Evolutionary conservation across 2,329 filamentous ascomycete genomes (phyloP).

Genomic region (Microcyclospora tardicrescens): DNA sequence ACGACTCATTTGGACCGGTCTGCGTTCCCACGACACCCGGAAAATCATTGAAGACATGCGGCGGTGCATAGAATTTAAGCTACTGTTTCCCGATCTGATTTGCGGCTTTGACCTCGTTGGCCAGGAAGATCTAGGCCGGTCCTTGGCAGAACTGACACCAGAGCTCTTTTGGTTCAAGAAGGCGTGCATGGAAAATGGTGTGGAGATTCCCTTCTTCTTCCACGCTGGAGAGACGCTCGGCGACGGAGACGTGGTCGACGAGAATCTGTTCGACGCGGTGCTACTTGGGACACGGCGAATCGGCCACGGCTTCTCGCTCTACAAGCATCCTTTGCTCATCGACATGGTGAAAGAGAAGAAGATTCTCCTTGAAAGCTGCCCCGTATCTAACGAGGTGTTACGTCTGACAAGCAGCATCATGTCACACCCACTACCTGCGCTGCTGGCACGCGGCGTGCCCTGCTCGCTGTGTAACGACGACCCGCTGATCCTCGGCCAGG

Average conservation of each 20-base stretch:
- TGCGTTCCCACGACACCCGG: slow-evolving; percentile 52
- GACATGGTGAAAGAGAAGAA: slow-evolving; percentile 80
- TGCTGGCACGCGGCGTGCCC: slow-evolving; percentile 71
- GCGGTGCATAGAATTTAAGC: slow-evolving; percentile 70
- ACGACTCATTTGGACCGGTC: slow-evolving; percentile 70
- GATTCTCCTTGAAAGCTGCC: slow-evolving; percentile 81
- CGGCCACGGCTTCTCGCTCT: slow-evolving; percentile 77
- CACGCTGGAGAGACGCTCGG: slow-evolving; percentile 84
- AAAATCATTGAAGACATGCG: slow-evolving; percentile 68
- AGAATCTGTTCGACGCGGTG: slow-evolving; percentile 81
- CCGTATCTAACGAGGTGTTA: slow-evolving; percentile 80
- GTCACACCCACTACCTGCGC: slow-evolving; percentile 67
- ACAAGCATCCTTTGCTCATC: slow-evolving; percentile 80
- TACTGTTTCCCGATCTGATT: slow-evolving; percentile 64
- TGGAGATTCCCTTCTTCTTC: slow-evolving; percentile 89
- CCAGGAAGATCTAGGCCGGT: slow-evolving; percentile 67
- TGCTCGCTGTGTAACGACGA: slow-evolving; percentile 85
- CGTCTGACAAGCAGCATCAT: slow-evolving; percentile 64
- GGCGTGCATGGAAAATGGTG: slow-evolving; percentile 60
- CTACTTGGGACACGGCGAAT: slow-evolving; percentile 78
- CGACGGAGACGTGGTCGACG: slow-evolving; percentile 61
- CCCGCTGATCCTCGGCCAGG: slow-evolving; percentile 76
- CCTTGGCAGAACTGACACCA: slow-evolving; percentile 64
- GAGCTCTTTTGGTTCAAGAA: slow-evolving; percentile 91
- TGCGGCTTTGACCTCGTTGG: slow-evolving; percentile 84